These are phyloP conservation scores for Amanita phalloides DNA, from an alignment of 768 basidiomycete genomes.

Conservation along the genomic window DNA sequence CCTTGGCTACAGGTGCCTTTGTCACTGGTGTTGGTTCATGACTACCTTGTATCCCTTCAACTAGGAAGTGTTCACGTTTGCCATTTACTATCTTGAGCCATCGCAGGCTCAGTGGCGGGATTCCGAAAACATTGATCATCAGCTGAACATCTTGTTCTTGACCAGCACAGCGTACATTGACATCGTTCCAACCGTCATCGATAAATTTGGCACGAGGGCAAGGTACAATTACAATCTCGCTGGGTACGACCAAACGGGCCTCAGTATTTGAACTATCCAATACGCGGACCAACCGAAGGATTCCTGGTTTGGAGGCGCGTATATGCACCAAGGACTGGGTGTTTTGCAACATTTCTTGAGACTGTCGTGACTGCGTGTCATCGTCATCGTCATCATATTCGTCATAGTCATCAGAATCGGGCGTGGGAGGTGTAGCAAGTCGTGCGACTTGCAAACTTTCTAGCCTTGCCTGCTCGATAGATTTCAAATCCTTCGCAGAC, in stretches of 20 bases:
- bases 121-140: conserved; percentile 56
- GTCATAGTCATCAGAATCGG: conserved; percentile 42
- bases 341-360: conserved; percentile 45
- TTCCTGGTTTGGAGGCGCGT: conserved; percentile 61
- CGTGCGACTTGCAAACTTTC: conserved; percentile 38
- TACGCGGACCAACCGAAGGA: conserved; percentile 64
- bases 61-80: conserved; percentile 57
- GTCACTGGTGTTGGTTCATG: conserved; percentile 22
- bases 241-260: conserved; percentile 57
- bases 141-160: conserved; percentile 46
- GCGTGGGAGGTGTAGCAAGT: conserved; percentile 18
- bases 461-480: conserved; percentile 49
- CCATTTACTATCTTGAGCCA: conserved; percentile 68
- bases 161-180: conserved; percentile 58
- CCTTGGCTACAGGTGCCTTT: conserved; percentile 7
- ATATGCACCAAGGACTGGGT: conserved; percentile 72
- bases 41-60: conserved; percentile 74
- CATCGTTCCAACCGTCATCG: conserved; percentile 23
- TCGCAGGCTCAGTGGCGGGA: conserved; percentile 66
- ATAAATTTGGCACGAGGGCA: conserved; percentile 73
- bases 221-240: conserved; percentile 64
- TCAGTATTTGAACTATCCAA: conserved; percentile 59
- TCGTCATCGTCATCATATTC: conserved; percentile 69
- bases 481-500: conserved; percentile 51
- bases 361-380: conserved; percentile 18